Percentiles rank a stretch among this genome's conserved stretches.
Evolutionary conservation across 2,329 filamentous ascomycete species (phyloP).

Genomic region (Aspergillus awamori): DNA sequence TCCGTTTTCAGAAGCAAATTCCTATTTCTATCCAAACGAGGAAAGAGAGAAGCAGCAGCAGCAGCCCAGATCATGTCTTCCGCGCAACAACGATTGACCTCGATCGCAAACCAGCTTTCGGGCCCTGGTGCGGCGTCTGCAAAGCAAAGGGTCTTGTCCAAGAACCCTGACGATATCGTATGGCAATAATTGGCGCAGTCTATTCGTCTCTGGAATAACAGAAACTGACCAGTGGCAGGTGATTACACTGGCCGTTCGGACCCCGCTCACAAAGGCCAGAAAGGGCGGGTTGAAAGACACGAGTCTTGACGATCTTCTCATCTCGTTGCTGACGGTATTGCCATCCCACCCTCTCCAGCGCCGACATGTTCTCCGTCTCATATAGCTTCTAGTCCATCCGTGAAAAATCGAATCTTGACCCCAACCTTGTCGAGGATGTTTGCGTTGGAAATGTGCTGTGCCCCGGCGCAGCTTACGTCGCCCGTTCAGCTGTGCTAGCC

Average conservation of each 20-base stretch:
- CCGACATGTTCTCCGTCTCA: background rate
- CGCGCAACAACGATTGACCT: constrained; percentile 42
- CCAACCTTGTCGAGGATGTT: constrained; percentile 83
- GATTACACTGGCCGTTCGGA: constrained; percentile 44
- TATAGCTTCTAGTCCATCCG: constrained; percentile 61
- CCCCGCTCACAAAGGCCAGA: constrained; percentile 44
- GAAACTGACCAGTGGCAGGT: constrained; percentile 29
- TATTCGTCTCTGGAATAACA: background rate
- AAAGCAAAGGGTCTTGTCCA: constrained; percentile 36
- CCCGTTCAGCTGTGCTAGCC: constrained; percentile 81
- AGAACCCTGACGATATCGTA: constrained; percentile 46
- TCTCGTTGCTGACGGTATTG: constrained; percentile 41
- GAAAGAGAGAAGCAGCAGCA: background rate
- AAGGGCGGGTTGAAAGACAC: constrained; percentile 47
- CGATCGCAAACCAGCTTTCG: constrained; percentile 46
- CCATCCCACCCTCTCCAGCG: background rate
- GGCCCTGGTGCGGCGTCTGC: constrained; percentile 30
- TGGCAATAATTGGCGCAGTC: constrained; percentile 15
- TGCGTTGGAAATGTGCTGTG: constrained; percentile 84
- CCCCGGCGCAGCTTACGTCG: constrained; percentile 86
- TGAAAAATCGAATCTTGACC: constrained; percentile 82
- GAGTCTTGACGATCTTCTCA: constrained; percentile 38
- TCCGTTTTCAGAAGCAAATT: no score
- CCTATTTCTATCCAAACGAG: background rate
- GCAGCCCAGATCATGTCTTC: constrained; percentile 37